Evolutionary conservation across 257 asterid genomes (phyloP), one percentile per base, ranked within the genome.

Genomic region (Thymus quinquecostatus): DNA sequence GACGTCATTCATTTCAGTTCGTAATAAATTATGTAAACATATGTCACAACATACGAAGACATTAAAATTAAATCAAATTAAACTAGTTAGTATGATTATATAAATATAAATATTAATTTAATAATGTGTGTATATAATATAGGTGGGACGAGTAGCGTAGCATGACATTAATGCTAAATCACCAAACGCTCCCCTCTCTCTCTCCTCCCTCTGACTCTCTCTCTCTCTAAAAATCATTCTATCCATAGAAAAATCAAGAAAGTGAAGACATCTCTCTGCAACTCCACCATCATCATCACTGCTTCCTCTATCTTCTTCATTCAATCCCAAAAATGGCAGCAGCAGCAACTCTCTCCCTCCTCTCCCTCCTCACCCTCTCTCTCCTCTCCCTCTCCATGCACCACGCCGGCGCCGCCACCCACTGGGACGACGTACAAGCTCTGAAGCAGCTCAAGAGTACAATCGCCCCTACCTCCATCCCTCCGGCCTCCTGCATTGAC

Each of bases 371-470:
- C 60, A 2, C 71, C 29, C 33, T 79, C 68, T 0, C 65, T 48
- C 40, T 66, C 57, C 50, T 82, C 51, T 67, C 55, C 1, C 49
- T 74, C 30, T 57, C 81, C 69, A 64, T 72, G 51, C 84, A 71
- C 64, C 84, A 71, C 64, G 80, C 77, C 0, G 40, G 67, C 34
- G 75, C 92, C 4, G 81, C 85, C 72, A 92, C 98, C 21, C 72
- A 88, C 80, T 73, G 81, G 85, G 76, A 80, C 36, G 97, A 92
- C 63, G 60, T 87, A 30, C 82, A 85, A 78, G 82, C 81, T 69
- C 49, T 92, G 75, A 80, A 85, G 66, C 92, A 88, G 81, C 80
- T 89, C 57, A 92, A 84, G 50, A 27, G 78, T 65, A 73, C 87
- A 74, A 68, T 89, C 81, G 27, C 78, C 78, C 80, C 84, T 3